phyloP scores from a whole-genome alignment of 1,139 yeast genomes.

The Sugiyamaella grinbergsii region DNA sequence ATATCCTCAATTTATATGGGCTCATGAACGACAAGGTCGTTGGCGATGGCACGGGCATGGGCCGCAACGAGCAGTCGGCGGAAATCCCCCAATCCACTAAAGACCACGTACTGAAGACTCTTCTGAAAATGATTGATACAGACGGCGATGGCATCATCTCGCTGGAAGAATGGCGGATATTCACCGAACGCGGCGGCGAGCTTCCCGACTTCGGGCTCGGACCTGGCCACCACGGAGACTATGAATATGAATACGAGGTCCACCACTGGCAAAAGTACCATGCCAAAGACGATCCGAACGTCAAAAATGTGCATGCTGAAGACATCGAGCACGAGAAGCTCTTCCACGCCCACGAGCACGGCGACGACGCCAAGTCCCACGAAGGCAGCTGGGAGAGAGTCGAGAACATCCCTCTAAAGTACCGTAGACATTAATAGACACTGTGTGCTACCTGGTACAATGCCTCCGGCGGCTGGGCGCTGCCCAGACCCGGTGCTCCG shows the following conservation, averaged over 20 bases:
- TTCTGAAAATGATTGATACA: constrained; percentile 63
- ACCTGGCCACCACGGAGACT: constrained; percentile 96
- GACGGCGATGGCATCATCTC: constrained; percentile 67
- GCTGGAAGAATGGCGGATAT: constrained; percentile 72
- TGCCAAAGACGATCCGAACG: constrained; percentile 78
- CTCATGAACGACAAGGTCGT: constrained; percentile 67
- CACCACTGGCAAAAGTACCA: constrained; percentile 95
- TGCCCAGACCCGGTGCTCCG: too few relatives aligned
- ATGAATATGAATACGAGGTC: constrained; percentile 88
- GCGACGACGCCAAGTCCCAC: constrained; percentile 49
- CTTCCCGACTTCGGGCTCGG: constrained; percentile 94
- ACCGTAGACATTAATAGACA: constrained; percentile 23
- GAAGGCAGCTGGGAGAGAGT: constrained; percentile 43
- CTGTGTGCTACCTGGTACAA: background rate
- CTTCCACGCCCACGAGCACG: constrained; percentile 89
- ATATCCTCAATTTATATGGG: constrained; percentile 82
- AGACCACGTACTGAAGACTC: constrained; percentile 56
- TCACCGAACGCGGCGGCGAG: constrained; percentile 61
- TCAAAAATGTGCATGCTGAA: constrained; percentile 76
- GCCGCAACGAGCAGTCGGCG: constrained; percentile 67
- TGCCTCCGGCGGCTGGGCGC: background rate
- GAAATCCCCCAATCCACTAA: constrained; percentile 57
- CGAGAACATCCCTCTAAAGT: constrained; percentile 44
- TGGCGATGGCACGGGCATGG: constrained; percentile 92
- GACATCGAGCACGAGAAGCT: constrained; percentile 87